Percentiles rank a stretch among this genome's conserved stretches.
Evolutionary conservation across 2,329 filamentous ascomycete species (phyloP).

Genomic region (Sarocladiaceae sp.): DNA sequence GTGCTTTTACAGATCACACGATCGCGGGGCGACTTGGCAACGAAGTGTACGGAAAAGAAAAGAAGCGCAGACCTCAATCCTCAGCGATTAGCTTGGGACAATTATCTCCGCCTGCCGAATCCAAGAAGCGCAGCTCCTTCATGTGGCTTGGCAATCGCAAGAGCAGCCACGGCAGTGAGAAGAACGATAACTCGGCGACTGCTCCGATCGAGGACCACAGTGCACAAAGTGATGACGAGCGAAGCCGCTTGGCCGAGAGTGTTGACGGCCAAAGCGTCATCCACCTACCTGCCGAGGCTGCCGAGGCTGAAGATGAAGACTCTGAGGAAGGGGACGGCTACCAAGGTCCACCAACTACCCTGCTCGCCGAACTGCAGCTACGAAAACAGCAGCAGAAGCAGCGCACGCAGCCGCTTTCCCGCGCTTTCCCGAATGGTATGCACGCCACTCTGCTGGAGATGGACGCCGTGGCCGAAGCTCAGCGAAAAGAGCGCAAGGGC

Average conservation of each 20-base stretch:
- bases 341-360: conserved; percentile 74
- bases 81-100: conserved; percentile 20
- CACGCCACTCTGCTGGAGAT: conserved; percentile 85
- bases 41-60: conserved; percentile 64
- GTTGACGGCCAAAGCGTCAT: conserved; percentile 19
- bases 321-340: conserved; percentile 44
- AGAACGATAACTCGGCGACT: conserved; percentile 18
- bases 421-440: conserved; percentile 65
- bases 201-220: conserved; percentile 12
- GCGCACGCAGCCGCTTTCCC: conserved; percentile 59
- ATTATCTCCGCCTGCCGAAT: conserved; percentile 17
- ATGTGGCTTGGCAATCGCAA: conserved; percentile 39
- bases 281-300: conserved; percentile 17
- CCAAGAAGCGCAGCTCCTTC: conserved; percentile 44
- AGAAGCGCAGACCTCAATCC: conserved; percentile 38
- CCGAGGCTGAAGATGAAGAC: conserved; percentile 33
- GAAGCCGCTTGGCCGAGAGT: conserved; percentile 17
- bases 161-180: conserved; percentile 21
- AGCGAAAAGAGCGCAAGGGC: conserved; percentile 65
- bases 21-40: conserved; percentile 69
- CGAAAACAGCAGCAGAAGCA: conserved; percentile 84
- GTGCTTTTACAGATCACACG: conserved; percentile 83
- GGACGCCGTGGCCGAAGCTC: conserved; percentile 81
- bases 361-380: conserved; percentile 85
- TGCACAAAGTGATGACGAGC: neutral